A percentile compares a stretch with the other conserved stretches of the same genome.
Conservation (phyloP, 2,329 filamentous ascomycete genomes). For the Plenodomus tracheiphilus region DNA sequence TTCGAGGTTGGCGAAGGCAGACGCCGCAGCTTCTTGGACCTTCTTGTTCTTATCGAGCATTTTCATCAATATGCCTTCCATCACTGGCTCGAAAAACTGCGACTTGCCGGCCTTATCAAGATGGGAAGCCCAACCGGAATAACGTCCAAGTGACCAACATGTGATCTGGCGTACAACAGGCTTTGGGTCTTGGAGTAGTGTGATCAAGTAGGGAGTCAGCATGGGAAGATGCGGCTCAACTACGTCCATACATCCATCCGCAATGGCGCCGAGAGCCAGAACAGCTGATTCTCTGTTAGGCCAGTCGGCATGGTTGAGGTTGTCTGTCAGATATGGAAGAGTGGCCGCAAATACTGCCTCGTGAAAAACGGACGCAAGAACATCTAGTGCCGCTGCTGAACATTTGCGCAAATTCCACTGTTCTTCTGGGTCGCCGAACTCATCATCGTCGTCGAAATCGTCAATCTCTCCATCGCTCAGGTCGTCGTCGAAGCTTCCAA, state of each 20-base stretch:
- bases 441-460: conserved; percentile 71
- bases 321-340: conserved; percentile 87
- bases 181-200: conserved; percentile 79
- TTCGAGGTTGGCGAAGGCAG: conserved; percentile 93
- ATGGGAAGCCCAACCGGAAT: conserved; percentile 87
- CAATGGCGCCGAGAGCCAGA: conserved; percentile 89
- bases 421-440: conserved; percentile 78
- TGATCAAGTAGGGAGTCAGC: conserved; percentile 86
- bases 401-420: conserved; percentile 96
- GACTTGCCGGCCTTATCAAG: conserved; percentile 70
- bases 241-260: conserved; percentile 88
- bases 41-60: conserved; percentile 99
- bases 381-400: conserved; percentile 91
- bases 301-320: conserved; percentile 88
- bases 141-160: conserved; percentile 94
- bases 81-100: conserved; percentile 89
- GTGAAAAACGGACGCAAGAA: conserved; percentile 89
- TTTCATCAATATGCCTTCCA: conserved; percentile 90
- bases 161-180: conserved; percentile 95
- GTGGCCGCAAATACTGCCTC: conserved; percentile 88
- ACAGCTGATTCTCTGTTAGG: conserved; percentile 91
- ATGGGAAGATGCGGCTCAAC: conserved; percentile 90
- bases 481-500: conserved; percentile 62
- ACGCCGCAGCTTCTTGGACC: conserved; percentile 94
- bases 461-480: conserved; percentile 88